Evolutionary conservation across 306 rosid species (phyloP).

Genomic region (Oxytropis ochrocephala): DNA sequence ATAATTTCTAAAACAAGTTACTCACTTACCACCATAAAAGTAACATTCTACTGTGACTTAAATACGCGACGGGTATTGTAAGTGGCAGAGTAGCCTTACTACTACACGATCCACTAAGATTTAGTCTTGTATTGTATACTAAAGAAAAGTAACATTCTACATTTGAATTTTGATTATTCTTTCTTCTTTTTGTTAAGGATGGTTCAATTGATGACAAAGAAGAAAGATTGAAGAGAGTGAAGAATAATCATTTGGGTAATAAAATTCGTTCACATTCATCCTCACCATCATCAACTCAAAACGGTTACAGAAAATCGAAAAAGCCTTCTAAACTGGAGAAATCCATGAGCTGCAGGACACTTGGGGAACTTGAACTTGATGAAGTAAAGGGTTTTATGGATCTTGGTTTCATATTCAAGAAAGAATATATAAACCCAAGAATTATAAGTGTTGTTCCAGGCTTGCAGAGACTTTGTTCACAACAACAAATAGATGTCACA

Average conservation of each 20-base stretch:
- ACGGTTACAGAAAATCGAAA: not conserved
- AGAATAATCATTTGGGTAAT: not conserved
- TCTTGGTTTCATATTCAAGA: conserved; percentile 66
- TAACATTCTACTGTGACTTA: no score
- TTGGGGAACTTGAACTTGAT: conserved; percentile 73
- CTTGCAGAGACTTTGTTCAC: conserved; percentile 45
- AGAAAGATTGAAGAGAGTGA: conserved; percentile 22
- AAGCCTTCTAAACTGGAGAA: conserved; percentile 33
- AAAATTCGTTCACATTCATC: conserved; percentile 36
- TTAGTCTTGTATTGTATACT: no score
- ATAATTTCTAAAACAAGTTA: not conserved
- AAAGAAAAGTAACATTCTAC: no score
- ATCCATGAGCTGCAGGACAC: conserved; percentile 56
- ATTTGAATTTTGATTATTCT: no score
- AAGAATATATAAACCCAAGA: conserved; percentile 47
- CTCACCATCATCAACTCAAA: conserved; percentile 30
- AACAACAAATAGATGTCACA: not conserved
- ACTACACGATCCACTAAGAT: no score
- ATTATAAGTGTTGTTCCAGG: conserved; percentile 74
- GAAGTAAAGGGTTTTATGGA: conserved; percentile 88
- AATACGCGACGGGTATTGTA: no score
- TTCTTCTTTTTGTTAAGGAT: conserved; percentile 12
- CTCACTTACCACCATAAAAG: not conserved
- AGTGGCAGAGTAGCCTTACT: no score
- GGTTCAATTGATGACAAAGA: conserved; percentile 27